These are phyloP conservation scores for Populus ilicifolia DNA, from an alignment of 345 rosid species.

Conservation along the genomic window DNA sequence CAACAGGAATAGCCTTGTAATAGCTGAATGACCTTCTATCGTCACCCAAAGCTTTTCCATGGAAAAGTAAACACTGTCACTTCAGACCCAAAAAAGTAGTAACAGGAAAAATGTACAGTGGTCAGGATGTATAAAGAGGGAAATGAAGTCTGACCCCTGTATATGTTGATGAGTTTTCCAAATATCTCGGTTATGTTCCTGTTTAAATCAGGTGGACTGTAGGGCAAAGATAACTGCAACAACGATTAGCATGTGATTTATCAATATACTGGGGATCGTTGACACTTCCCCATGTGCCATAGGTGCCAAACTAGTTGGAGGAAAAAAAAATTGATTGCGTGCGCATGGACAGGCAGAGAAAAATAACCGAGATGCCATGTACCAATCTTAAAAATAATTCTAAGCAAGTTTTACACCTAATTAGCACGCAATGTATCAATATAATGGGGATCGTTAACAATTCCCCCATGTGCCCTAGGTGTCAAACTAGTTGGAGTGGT, in stretches of 20 bases:
- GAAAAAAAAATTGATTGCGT: background rate
- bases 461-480: background rate
- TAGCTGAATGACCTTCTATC: constrained; percentile 94
- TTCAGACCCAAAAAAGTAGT: constrained; percentile 11
- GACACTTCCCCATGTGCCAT: background rate
- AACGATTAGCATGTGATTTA: background rate
- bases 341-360: background rate
- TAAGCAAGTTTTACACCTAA: constrained; percentile 44
- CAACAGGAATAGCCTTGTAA: constrained; percentile 76
- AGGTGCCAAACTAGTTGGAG: background rate
- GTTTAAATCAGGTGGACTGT: constrained; percentile 86
- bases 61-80: constrained; percentile 10
- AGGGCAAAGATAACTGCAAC: constrained; percentile 42
- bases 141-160: constrained; percentile 52
- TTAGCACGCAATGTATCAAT: background rate
- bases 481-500: background rate
- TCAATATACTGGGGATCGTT: background rate
- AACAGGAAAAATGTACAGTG: background rate
- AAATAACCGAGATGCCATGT: background rate
- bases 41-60: constrained; percentile 76
- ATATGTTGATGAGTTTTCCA: constrained; percentile 82
- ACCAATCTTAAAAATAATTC: background rate
- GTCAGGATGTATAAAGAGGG: background rate
- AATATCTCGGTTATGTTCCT: constrained; percentile 74
- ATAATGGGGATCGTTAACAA: background rate